Base-by-base conservation (phyloP, 1,284 basidiomycete species). In the Ganoderma lucidum region DNA sequence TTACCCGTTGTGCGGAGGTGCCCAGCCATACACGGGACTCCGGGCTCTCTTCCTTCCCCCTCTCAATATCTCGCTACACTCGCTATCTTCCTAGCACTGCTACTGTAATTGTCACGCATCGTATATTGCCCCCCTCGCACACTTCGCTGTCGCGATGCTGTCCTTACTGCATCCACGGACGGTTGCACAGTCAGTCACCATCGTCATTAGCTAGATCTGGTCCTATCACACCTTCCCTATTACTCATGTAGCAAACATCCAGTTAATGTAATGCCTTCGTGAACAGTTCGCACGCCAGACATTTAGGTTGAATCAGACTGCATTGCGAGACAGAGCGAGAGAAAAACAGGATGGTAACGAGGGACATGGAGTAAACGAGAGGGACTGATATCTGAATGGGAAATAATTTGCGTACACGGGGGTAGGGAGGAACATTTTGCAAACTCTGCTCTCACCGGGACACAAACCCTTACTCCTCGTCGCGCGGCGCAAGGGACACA, bases 401-500 rank as follows among this genome's bases (percentile, higher is more conserved):
- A 28, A 28, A 0, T 3, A 51, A 28, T 28, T 28, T 3, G 3
- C 28, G 23, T 28, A 28, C 10, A 51, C 23, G 23, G 48, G 23
- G 23, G 45, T 1, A 51, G 48, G 23, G 12, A 28, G 23, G 48
- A 9, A n/a, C 23, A 51, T n/a, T 51, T 51, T 51, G 48, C 48
- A 28, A 12, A 10, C 48, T 28, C 23, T 51, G 48, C 32, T 56
- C 53, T 35, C 53, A 56, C 30, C 53, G 32, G 15, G 17, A 10
- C 17, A 6, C 32, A 56, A 6, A 32, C 32, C 53, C 30, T 32
- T 35, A 56, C 30, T 63, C 62, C 62, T 71, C 81, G 60, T 71
- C 81, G 59, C 79, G 75, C 39, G 79, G 74, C 14, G 81, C 83
- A 32, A 85, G 73, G 2, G 81, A 82, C 39, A 89, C 81, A 32